Evolutionary conservation across 345 rosid genomes (phyloP), one percentile per base, ranked within the genome.

Genomic region (Microthlaspi erraticum): DNA sequence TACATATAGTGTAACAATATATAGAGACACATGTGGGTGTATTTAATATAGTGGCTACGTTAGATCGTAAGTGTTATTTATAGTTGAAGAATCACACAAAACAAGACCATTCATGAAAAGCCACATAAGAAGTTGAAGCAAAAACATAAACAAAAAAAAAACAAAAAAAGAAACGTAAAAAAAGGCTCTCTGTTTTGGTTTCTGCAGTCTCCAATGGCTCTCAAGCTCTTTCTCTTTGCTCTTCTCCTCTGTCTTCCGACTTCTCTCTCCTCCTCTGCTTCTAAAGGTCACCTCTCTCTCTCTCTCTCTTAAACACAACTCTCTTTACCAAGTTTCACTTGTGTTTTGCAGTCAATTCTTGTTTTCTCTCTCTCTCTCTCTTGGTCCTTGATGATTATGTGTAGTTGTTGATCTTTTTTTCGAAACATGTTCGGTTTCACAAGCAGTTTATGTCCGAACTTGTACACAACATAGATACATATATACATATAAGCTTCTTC

Each of bases 41-140:
- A 46, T 13, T 73, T 13, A 64, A 75, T 68, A 38, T 62, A 46
- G 56, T 45, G 71, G 53, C 60, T 32, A 16, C 56, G 76, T 41
- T 70, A 66, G 71, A 70, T 76, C 71, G 26, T 17, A 56, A 55
- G 72, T 71, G 58, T 71, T 70, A 70, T 71, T 48, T 70, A 77
- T 71, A 70, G 71, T 56, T 56, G 72, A 50, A 57, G 63, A 53
- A 54, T 41, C 83, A 67, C 86, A 73, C 64, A 80, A 60, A 78
- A 53, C 80, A 75, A 83, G 88, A 62, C 90, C 90, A 87, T 70
- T 77, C 84, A 70, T 69, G 41, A 77, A 61, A 41, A 81, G 80
- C 85, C 87, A 81, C 81, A 77, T 81, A 67, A 67, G 76, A 71
- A 64, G 74, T 43, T 66, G 71, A 51, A 45, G 32, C 69, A 78